Evolutionary conservation across 129 eudicot genomes (phyloP).

Genomic region (Flaveria sonorensis): DNA sequence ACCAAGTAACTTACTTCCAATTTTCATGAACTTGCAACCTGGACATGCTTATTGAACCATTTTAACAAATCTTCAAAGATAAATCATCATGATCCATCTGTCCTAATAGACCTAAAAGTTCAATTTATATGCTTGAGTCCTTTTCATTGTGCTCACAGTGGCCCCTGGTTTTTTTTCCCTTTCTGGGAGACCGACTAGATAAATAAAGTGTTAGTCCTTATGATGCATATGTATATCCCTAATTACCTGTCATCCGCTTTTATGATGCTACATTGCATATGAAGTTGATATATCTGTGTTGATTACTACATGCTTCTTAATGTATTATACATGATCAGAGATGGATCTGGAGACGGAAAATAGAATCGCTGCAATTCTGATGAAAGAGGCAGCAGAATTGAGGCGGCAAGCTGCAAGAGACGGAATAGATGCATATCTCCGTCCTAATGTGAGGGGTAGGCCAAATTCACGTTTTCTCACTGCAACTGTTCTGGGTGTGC

Average conservation of each 20-base stretch:
- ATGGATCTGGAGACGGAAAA: constrained; percentile 96
- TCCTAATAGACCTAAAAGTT: not conserved
- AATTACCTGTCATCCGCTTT: not conserved
- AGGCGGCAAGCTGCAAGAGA: constrained; percentile 76
- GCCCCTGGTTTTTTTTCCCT: not conserved
- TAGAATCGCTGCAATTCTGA: constrained; percentile 79
- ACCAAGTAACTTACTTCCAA: too few species aligned
- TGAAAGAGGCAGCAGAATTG: constrained; percentile 93
- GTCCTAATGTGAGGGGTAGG: constrained; percentile 68
- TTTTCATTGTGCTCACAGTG: not conserved
- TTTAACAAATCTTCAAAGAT: not conserved
- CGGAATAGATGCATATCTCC: constrained; percentile 77
- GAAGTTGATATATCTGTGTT: not conserved
- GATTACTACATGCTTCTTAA: not conserved
- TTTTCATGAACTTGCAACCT: not conserved
- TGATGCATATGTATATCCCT: not conserved
- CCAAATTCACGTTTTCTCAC: constrained; percentile 95
- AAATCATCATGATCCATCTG: not conserved
- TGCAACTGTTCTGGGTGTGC: constrained; percentile 92
- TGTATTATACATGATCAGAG: constrained; percentile 6
- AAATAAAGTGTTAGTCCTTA: not conserved
- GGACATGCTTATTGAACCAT: not conserved
- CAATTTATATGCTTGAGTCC: not conserved
- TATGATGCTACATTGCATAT: not conserved
- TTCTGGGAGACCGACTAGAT: not conserved